Evolutionary conservation across 2,329 filamentous ascomycete genomes (phyloP).

Genomic region (Ascochyta rabiei): DNA sequence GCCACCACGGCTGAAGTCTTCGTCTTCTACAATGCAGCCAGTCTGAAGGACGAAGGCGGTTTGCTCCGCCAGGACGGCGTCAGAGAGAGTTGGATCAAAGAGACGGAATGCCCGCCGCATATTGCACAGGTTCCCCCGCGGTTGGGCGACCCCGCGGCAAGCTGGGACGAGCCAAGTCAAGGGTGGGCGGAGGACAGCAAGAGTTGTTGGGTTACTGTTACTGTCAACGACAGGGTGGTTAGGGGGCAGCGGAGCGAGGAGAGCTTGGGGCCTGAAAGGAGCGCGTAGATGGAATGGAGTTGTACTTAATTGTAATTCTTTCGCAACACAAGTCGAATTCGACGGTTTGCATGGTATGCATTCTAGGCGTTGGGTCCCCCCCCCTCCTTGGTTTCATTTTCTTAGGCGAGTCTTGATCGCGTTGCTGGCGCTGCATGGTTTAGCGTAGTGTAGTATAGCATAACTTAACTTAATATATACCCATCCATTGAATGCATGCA

Average conservation of each 20-base stretch:
- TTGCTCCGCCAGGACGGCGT: slow-evolving; percentile 1
- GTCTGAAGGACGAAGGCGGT: slow-evolving; percentile 13
- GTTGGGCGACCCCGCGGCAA: neutral
- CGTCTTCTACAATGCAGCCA: slow-evolving; percentile 5
- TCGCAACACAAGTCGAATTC: too few relatives aligned
- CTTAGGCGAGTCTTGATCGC: too few relatives aligned
- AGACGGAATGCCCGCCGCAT: neutral
- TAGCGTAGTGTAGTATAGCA: too few relatives aligned
- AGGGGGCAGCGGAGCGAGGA: neutral
- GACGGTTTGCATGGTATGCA: neutral
- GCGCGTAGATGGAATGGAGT: neutral
- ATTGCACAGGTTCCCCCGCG: neutral
- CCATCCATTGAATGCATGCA: neutral
- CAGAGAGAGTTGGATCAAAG: slow-evolving; percentile 6
- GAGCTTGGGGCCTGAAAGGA: neutral
- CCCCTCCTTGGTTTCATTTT: too few relatives aligned
- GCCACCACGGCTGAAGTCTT: slow-evolving; percentile 6
- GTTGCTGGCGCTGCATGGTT: too few relatives aligned
- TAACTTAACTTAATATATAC: neutral
- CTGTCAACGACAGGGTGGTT: neutral
- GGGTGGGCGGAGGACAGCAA: slow-evolving; percentile 4
- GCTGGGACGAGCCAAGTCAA: neutral
- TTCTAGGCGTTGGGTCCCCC: neutral
- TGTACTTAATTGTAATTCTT: too few relatives aligned
- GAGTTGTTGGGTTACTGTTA: slow-evolving; percentile 1